Conservation (phyloP, 768 basidiomycete species). For the Rhodosporidiobolus odoratus region DNA sequence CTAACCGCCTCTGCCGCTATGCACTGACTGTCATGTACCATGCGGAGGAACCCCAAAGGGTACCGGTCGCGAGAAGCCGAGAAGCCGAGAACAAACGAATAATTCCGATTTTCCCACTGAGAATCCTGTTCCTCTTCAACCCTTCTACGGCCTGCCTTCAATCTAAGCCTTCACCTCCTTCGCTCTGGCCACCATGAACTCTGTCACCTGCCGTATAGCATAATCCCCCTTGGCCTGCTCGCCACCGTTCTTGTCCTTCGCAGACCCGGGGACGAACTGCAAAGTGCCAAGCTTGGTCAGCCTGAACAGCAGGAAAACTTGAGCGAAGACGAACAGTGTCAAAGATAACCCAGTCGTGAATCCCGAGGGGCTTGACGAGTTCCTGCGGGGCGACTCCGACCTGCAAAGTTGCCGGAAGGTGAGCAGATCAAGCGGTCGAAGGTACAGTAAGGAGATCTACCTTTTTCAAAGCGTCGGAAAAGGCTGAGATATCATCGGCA, state of each 20-base stretch:
- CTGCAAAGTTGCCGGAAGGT: neutral
- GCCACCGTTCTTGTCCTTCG: conserved; percentile 2
- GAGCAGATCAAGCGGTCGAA: no score
- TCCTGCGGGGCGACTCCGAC: neutral
- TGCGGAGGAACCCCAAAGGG: no score
- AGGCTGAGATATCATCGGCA: conserved; percentile 21
- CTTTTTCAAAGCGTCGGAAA: neutral
- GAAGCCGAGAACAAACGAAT: no score
- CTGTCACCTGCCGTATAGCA: neutral
- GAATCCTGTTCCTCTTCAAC: neutral
- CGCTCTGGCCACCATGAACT: neutral
- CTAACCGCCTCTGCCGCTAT: no score
- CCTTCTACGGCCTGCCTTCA: neutral
- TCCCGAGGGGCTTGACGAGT: conserved; percentile 12
- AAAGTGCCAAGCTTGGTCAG: neutral
- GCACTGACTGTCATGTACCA: no score
- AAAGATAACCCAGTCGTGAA: conserved; percentile 13
- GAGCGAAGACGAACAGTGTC: neutral
- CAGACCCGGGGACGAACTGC: neutral
- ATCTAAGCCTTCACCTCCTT: neutral
- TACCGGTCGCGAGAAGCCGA: no score
- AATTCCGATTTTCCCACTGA: no score
- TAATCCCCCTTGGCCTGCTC: neutral
- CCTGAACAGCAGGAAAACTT: neutral
- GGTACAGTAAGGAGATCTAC: neutral